Conservation (phyloP, 805 yeast species). For the Metschnikowia corniflorae region DNA sequence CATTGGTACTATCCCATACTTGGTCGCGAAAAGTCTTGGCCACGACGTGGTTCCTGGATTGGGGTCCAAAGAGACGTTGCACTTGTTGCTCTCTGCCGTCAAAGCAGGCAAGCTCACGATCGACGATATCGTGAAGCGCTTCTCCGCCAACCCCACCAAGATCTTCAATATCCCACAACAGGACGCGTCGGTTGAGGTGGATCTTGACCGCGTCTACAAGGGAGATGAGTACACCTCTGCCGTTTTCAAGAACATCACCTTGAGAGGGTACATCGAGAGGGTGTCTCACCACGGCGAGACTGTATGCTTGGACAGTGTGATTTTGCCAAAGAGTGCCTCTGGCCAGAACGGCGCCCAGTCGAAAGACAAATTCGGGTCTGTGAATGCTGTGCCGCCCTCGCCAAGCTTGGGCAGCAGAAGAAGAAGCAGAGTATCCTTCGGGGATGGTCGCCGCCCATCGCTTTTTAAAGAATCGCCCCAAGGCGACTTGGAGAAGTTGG, state of each 20-base stretch:
- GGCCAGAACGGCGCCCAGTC: slow-evolving; percentile 55
- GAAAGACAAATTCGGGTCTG: slow-evolving; percentile 41
- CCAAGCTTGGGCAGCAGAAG: slow-evolving; percentile 28
- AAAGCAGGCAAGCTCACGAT: slow-evolving; percentile 66
- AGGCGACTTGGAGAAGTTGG: slow-evolving; percentile 45
- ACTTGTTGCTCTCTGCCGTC: slow-evolving; percentile 79
- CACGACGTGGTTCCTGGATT: slow-evolving; percentile 62
- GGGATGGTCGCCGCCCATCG: slow-evolving; percentile 32
- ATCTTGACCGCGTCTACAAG: slow-evolving; percentile 60
- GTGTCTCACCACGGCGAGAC: slow-evolving; percentile 77
- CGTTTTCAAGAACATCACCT: slow-evolving; percentile 44
- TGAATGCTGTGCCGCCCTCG: slow-evolving; percentile 44
- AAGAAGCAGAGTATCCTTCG: slow-evolving; percentile 35
- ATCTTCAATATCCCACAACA: slow-evolving; percentile 83
- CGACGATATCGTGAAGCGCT: slow-evolving; percentile 64
- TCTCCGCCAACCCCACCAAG: slow-evolving; percentile 76
- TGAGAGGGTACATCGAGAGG: slow-evolving; percentile 85
- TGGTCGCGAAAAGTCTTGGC: slow-evolving; percentile 64
- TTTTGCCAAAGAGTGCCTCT: slow-evolving; percentile 50
- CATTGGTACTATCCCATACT: slow-evolving; percentile 73
- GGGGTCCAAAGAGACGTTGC: slow-evolving; percentile 78
- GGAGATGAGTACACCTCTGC: slow-evolving; percentile 26
- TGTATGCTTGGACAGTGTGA: slow-evolving; percentile 77
- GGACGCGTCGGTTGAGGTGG: slow-evolving; percentile 76
- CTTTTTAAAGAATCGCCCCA: slow-evolving; percentile 38